Evolutionary conservation across 805 yeast species (phyloP).

Genomic region (Metschnikowia kofuensis): DNA sequence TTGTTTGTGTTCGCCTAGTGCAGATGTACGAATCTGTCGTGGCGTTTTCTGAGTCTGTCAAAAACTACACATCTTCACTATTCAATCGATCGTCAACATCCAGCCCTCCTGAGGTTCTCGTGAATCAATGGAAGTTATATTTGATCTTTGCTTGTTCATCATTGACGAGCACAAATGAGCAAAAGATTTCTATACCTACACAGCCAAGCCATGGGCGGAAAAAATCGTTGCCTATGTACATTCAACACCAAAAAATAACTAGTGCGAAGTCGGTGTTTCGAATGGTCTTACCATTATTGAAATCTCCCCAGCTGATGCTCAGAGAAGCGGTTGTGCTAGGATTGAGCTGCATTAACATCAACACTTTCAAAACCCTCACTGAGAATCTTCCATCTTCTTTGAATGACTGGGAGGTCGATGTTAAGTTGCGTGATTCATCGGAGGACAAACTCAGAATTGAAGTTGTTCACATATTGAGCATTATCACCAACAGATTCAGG

Average conservation of each 20-base stretch:
- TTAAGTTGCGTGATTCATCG: conserved; percentile 27
- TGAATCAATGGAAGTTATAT: conserved; percentile 87
- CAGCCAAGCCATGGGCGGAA: conserved; percentile 63
- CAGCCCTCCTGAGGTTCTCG: conserved; percentile 63
- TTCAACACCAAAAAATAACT: conserved; percentile 88
- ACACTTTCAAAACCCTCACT: conserved; percentile 77
- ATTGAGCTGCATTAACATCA: conserved; percentile 82
- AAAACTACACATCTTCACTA: conserved; percentile 34
- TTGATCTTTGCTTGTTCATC: conserved; percentile 90
- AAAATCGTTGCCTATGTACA: conserved; percentile 73
- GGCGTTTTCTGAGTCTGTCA: conserved; percentile 48
- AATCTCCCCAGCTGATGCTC: conserved; percentile 63
- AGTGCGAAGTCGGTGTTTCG: conserved; percentile 88
- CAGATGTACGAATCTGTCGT: conserved; percentile 74
- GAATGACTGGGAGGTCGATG: conserved; percentile 42
- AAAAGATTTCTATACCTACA: conserved; percentile 55
- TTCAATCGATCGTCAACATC: conserved; percentile 26
- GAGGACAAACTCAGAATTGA: conserved; percentile 64
- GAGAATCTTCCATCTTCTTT: conserved; percentile 69
- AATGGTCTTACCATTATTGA: conserved; percentile 79
- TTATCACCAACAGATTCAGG: conserved; percentile 61
- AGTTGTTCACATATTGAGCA: conserved; percentile 67
- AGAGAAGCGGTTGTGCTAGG: conserved; percentile 90
- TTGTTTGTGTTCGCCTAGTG: conserved; percentile 83
- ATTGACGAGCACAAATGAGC: conserved; percentile 84